These are phyloP conservation scores for Trichaptum fuscoviolaceum DNA, from an alignment of 768 basidiomycete genomes.

Conservation along the genomic window DNA sequence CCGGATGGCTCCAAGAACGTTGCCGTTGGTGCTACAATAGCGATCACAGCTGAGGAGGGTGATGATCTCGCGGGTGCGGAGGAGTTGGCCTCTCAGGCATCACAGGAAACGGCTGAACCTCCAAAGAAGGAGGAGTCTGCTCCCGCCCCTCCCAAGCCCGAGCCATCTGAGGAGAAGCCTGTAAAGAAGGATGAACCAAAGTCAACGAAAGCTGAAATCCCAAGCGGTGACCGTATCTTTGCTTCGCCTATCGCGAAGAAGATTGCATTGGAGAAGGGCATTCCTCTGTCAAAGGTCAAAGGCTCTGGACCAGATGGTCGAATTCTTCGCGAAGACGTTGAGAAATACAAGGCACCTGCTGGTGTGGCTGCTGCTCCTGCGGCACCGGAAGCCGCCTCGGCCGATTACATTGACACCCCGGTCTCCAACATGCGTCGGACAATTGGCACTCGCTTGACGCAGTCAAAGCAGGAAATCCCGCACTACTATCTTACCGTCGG, in stretches of 20 bases:
- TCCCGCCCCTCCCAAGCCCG: constrained; percentile 20
- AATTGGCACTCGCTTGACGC: constrained; percentile 84
- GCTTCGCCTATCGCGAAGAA: constrained; percentile 96
- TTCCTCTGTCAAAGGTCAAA: constrained; percentile 85
- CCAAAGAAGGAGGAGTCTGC: constrained; percentile 27
- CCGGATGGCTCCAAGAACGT: constrained; percentile 81
- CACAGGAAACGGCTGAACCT: constrained; percentile 33
- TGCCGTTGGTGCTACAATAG: constrained; percentile 84
- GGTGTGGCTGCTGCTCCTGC: constrained; percentile 39
- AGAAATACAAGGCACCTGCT: constrained; percentile 68
- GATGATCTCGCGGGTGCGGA: constrained; percentile 89
- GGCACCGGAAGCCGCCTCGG: constrained; percentile 43
- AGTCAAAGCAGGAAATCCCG: constrained; percentile 92
- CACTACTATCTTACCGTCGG: constrained; percentile 97
- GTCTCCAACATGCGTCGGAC: constrained; percentile 91
- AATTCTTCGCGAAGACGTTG: constrained; percentile 92
- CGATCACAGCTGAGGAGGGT: constrained; percentile 90
- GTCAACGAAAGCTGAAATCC: constrained; percentile 49
- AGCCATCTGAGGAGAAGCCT: constrained; percentile 10
- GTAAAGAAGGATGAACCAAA: constrained; percentile 21
- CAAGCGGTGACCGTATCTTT: constrained; percentile 79
- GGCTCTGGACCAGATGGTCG: constrained; percentile 93
- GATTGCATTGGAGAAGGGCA: constrained; percentile 89
- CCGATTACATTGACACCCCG: constrained; percentile 86
- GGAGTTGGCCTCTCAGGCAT: constrained; percentile 31